These are phyloP conservation scores for Hamamelis virginiana DNA, from an alignment of 164 flowering plant genomes.

Conservation along the genomic window DNA sequence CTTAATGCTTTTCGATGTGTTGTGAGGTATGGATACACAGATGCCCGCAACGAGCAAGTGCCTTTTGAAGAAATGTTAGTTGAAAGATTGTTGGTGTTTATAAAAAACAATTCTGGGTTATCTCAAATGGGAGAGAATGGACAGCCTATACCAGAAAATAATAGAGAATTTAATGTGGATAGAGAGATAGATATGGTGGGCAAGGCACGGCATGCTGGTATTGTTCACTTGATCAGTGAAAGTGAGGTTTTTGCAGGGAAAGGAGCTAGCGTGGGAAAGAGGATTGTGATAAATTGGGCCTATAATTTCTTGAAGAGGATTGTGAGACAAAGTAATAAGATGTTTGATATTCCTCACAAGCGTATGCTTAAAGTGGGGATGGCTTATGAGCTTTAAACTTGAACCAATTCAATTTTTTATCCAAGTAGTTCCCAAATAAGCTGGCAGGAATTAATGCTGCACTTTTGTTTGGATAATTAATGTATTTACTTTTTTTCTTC, in stretches of 20 bases:
- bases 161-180: slow-evolving; percentile 6
- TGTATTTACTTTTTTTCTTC: too few relatives aligned
- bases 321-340: slow-evolving; percentile 50
- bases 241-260: slow-evolving; percentile 58
- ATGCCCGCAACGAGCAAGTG: slow-evolving; percentile 43
- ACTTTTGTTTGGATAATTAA: too few relatives aligned
- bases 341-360: slow-evolving; percentile 57
- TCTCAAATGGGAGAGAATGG: not conserved
- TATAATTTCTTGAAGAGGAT: slow-evolving; percentile 58
- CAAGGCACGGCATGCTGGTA: slow-evolving; percentile 36
- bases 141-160: too few relatives aligned
- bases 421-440: too few relatives aligned
- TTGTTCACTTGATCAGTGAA: slow-evolving; percentile 66
- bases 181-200: slow-evolving; percentile 42
- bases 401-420: too few relatives aligned
- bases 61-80: slow-evolving; percentile 55
- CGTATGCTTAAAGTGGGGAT: slow-evolving; percentile 72
- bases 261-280: slow-evolving; percentile 48
- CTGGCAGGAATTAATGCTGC: too few relatives aligned
- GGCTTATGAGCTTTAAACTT: slow-evolving; percentile 65
- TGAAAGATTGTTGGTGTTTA: slow-evolving; percentile 53
- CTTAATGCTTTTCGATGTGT: slow-evolving; percentile 63
- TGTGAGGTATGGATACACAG: slow-evolving; percentile 80
- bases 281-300: slow-evolving; percentile 54
- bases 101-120: slow-evolving; percentile 34